Evolutionary conservation across 148 eudicot species (phyloP).

Genomic region (Amaranthus hypochondriacus): DNA sequence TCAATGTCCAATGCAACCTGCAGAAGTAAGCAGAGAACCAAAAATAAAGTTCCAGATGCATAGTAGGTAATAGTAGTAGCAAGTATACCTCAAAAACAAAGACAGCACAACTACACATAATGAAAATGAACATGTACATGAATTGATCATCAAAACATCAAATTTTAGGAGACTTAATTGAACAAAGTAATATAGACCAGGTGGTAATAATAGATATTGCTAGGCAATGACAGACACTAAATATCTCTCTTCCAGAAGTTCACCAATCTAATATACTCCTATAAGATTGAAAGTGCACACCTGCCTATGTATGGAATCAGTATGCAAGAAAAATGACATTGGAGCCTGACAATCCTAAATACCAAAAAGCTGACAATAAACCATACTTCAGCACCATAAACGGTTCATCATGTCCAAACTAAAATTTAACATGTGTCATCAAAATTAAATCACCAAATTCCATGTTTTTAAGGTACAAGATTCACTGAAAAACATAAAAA

Average conservation of each 20-base stretch:
- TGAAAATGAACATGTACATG: neutral
- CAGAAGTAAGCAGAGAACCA: neutral
- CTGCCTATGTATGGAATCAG: slow-evolving; percentile 24
- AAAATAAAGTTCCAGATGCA: neutral
- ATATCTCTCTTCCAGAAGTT: slow-evolving; percentile 21
- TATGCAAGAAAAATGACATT: neutral
- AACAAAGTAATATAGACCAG: slow-evolving; percentile 18
- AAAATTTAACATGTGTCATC: too few relatives aligned
- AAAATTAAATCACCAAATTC: too few relatives aligned
- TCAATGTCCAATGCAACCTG: slow-evolving; percentile 98
- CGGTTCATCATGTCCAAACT: neutral
- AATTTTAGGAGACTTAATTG: neutral
- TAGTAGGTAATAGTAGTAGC: neutral
- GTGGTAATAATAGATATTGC: slow-evolving; percentile 13
- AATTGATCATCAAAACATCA: neutral
- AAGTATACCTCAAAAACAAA: too few relatives aligned
- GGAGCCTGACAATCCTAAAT: neutral
- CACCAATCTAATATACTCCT: slow-evolving; percentile 20
- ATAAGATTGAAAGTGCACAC: slow-evolving; percentile 12
- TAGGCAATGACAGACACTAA: slow-evolving; percentile 25
- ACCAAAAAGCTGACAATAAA: too few relatives aligned
- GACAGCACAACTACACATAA: neutral
- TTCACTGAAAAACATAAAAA: neutral
- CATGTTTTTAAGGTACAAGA: neutral
- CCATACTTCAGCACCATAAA: neutral